Conservation (phyloP, 805 yeast species). For the Ogataea trehaloabstinens region DNA sequence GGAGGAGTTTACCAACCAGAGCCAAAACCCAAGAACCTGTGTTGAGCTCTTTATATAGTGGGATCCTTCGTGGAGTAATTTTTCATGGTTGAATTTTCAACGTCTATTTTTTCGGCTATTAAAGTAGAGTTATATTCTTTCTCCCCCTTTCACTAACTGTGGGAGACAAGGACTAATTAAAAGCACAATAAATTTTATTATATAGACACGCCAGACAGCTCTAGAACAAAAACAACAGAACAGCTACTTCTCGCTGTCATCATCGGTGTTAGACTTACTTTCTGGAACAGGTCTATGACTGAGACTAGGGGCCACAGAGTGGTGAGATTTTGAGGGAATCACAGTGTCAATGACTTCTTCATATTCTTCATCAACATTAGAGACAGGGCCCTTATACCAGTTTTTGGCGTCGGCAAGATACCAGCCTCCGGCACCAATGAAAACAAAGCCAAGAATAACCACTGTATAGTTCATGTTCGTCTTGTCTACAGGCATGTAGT, state of each 20-base stretch:
- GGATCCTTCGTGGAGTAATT: too few species aligned
- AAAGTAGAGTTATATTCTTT: too few species aligned
- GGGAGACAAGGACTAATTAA: too few species aligned
- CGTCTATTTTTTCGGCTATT: too few species aligned
- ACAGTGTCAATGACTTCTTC: conserved; percentile 19
- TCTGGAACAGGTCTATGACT: background rate
- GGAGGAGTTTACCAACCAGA: too few species aligned
- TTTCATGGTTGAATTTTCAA: too few species aligned
- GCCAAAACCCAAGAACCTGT: too few species aligned
- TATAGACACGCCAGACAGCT: too few species aligned
- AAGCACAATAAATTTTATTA: too few species aligned
- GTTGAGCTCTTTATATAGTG: too few species aligned
- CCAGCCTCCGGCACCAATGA: conserved; percentile 41
- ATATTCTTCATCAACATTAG: conserved; percentile 41
- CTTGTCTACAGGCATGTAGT: conserved; percentile 40
- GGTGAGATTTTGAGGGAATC: conserved; percentile 6
- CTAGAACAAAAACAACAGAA: background rate
- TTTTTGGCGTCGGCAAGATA: conserved; percentile 47
- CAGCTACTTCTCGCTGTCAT: conserved; percentile 1
- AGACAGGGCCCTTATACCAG: conserved; percentile 56
- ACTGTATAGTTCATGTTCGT: conserved; percentile 55
- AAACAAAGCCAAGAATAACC: conserved; percentile 44
- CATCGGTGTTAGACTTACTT: background rate
- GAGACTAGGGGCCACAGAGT: background rate
- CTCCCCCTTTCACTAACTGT: too few species aligned